These are phyloP conservation scores for Aureobasidium sp. DNA, from an alignment of 2,329 filamentous ascomycete species.

Conservation along the genomic window DNA sequence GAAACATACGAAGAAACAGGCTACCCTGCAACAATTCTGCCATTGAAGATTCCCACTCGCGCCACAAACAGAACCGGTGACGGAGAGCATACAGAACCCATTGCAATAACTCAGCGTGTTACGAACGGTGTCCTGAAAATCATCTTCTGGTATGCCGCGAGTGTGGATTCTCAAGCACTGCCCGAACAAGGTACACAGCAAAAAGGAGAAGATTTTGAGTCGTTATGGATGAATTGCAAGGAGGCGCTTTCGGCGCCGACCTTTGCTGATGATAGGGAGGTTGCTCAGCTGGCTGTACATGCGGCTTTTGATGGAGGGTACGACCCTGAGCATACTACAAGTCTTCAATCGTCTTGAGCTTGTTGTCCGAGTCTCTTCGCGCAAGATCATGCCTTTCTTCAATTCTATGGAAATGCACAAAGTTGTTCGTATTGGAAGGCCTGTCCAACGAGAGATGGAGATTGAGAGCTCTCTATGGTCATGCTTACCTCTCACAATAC, in stretches of 20 bases:
- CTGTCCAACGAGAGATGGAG: too few relatives aligned
- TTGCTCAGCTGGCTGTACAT: neutral
- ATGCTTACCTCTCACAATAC: too few relatives aligned
- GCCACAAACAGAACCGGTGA: neutral
- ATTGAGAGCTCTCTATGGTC: too few relatives aligned
- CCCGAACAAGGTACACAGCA: neutral
- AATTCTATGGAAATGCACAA: too few relatives aligned
- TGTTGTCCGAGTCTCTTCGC: too few relatives aligned
- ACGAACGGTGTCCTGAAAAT: neutral
- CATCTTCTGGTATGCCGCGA: constrained; percentile 11
- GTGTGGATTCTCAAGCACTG: neutral
- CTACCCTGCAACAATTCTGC: neutral
- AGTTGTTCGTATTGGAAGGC: too few relatives aligned
- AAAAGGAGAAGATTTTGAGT: constrained; percentile 8
- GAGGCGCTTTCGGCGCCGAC: neutral
- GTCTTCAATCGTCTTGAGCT: too few relatives aligned
- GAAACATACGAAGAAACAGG: constrained; percentile 16
- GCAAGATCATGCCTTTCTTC: too few relatives aligned
- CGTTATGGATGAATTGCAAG: neutral
- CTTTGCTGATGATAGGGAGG: neutral
- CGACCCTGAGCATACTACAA: too few relatives aligned
- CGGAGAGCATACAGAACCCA: neutral
- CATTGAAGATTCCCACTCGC: neutral
- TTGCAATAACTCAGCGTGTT: neutral
- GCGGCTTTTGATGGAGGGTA: neutral